These are phyloP conservation scores for Talaromyces thailandensis DNA, from an alignment of 495 filamentous ascomycete genomes.

Conservation along the genomic window DNA sequence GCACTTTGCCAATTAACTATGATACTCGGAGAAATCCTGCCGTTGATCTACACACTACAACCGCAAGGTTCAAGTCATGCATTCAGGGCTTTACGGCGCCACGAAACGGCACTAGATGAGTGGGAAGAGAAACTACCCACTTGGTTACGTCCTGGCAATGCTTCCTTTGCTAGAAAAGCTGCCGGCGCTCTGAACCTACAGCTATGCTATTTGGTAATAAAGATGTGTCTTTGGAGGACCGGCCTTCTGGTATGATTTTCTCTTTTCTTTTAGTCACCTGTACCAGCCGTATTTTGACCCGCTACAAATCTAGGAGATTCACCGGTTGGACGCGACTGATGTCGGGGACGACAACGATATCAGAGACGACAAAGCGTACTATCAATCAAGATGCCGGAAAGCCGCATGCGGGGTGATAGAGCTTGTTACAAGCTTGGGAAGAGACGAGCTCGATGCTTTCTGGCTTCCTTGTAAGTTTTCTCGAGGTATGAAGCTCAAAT, in stretches of 20 bases:
- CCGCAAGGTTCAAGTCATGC: constrained; percentile 11
- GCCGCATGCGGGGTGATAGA: constrained; percentile 20
- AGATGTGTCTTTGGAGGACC: constrained; percentile 21
- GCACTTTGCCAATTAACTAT: constrained; percentile 25
- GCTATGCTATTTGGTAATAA: constrained; percentile 21
- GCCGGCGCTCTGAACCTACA: constrained; percentile 22
- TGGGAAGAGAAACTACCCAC: constrained; percentile 16
- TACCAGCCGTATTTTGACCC: neutral
- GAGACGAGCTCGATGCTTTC: constrained; percentile 15
- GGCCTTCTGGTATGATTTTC: constrained; percentile 14
- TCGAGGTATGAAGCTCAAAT: neutral
- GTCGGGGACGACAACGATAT: constrained; percentile 9
- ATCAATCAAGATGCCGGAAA: constrained; percentile 16
- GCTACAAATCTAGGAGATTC: constrained; percentile 8
- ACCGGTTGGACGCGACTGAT: constrained; percentile 6
- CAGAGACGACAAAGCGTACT: constrained; percentile 12
- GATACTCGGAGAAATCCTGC: constrained; percentile 26
- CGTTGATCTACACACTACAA: constrained; percentile 20
- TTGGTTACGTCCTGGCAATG: constrained; percentile 11
- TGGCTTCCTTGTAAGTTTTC: constrained; percentile 18
- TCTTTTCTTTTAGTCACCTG: constrained; percentile 1
- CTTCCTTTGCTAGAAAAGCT: constrained; percentile 10
- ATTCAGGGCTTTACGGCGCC: constrained; percentile 11
- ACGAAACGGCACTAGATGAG: constrained; percentile 16
- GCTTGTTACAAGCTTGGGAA: constrained; percentile 12